phyloP scores from a whole-genome alignment of 148 eudicot genomes.

The Chenopodium berlandieri region DNA sequence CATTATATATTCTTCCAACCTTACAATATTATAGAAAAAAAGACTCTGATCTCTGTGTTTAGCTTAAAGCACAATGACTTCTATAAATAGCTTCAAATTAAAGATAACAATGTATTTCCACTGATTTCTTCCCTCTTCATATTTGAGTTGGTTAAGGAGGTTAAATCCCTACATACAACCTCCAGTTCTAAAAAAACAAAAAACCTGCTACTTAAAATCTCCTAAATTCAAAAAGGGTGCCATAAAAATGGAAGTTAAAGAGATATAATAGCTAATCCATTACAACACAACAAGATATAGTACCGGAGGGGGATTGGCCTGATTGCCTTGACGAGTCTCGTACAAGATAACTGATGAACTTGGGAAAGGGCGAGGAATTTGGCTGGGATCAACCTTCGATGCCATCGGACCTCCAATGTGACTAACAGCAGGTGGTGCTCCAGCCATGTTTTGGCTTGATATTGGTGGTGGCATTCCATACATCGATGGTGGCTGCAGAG shows the following conservation, averaged over 20 bases:
- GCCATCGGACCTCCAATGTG: constrained; percentile 50
- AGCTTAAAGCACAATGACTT: not conserved
- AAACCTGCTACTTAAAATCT: not conserved
- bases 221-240: not conserved
- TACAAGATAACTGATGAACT: constrained; percentile 57
- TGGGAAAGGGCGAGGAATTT: constrained; percentile 87
- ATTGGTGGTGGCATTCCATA: constrained; percentile 70
- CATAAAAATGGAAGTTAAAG: not conserved
- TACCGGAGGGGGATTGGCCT: constrained; percentile 99
- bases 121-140: not conserved
- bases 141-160: not conserved
- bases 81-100: not conserved
- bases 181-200: not conserved
- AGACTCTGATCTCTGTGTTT: not conserved
- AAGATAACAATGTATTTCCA: not conserved
- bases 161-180: not conserved
- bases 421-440: constrained; percentile 55
- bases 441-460: constrained; percentile 59
- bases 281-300: constrained; percentile 9
- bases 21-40: not conserved
- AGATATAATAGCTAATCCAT: not conserved
- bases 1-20: not conserved
- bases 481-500: constrained; percentile 65
- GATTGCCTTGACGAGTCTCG: constrained; percentile 91
- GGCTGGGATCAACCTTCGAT: constrained; percentile 84